phyloP scores from a whole-genome alignment of 352 stramenopile genomes.

The Pythium aristosporum region DNA sequence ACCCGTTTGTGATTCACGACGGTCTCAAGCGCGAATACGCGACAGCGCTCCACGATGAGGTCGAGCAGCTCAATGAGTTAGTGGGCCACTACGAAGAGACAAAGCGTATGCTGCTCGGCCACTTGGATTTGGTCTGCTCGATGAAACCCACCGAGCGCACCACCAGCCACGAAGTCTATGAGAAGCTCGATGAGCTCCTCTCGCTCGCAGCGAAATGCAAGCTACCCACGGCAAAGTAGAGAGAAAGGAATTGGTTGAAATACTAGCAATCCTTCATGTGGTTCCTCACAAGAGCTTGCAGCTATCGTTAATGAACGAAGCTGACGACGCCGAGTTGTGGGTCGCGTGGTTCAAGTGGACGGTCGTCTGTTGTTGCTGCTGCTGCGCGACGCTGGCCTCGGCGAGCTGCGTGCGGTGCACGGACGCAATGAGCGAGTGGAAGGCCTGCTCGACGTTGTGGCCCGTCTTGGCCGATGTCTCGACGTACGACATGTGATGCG shows the following conservation, averaged over 20 bases:
- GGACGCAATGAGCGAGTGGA: conserved; percentile 52
- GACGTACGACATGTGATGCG: conserved; percentile 75
- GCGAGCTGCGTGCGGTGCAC: conserved; percentile 49
- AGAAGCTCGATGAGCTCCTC: conserved; percentile 54
- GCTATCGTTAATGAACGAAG: conserved; percentile 37
- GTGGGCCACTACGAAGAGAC: conserved; percentile 51
- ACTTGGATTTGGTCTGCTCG: conserved; percentile 48
- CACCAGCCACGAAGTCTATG: conserved; percentile 45
- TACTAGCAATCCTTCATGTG: background rate
- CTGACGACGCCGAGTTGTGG: conserved; percentile 17
- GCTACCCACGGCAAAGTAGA: background rate
- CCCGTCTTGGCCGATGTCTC: conserved; percentile 83
- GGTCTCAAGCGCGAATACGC: conserved; percentile 33
- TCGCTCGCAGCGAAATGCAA: conserved; percentile 39
- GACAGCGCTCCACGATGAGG: conserved; percentile 35
- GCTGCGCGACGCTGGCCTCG: conserved; percentile 25
- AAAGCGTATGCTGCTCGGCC: conserved; percentile 58
- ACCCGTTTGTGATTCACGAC: conserved; percentile 11
- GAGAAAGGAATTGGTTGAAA: conserved; percentile 3
- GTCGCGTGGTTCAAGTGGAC: conserved; percentile 34
- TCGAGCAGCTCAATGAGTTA: conserved; percentile 44
- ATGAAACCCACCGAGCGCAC: conserved; percentile 53
- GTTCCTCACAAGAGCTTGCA: conserved; percentile 38
- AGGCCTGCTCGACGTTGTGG: conserved; percentile 59
- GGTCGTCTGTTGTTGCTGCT: conserved; percentile 15